A percentile compares a stretch with the other conserved stretches of the same genome.
Evolutionary conservation across 345 rosid genomes (phyloP).

Genomic region (Salix viminalis): DNA sequence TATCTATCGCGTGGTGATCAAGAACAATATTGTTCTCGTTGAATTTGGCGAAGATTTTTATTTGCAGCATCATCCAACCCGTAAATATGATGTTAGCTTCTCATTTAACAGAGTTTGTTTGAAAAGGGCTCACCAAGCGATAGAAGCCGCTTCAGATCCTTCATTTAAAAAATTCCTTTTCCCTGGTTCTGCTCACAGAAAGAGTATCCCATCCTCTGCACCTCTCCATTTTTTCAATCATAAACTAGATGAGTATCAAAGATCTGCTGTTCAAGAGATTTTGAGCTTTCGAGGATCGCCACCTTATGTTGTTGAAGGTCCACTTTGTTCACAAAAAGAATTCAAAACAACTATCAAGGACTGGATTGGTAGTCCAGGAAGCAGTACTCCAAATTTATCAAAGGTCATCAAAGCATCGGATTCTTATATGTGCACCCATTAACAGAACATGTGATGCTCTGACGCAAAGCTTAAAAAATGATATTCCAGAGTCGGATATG

Average conservation of each 20-base stretch:
- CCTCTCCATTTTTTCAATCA: not conserved
- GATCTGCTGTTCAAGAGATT: conserved; percentile 18
- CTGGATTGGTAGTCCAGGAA: conserved; percentile 24
- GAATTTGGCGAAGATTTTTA: conserved; percentile 37
- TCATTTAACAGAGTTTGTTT: conserved; percentile 42
- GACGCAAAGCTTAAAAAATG: conserved; percentile 24
- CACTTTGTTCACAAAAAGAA: not conserved
- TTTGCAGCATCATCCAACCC: conserved; percentile 20
- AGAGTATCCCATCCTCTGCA: not conserved
- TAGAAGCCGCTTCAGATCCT: conserved; percentile 29
- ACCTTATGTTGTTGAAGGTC: conserved; percentile 34
- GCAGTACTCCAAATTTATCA: conserved; percentile 23
- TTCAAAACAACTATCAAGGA: conserved; percentile 13
- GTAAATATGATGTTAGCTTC: conserved; percentile 36
- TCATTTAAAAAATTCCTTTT: conserved; percentile 24
- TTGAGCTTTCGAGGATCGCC: conserved; percentile 18
- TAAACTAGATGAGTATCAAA: conserved; percentile 12
- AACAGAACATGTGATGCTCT: conserved; percentile 35
- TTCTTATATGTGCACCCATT: conserved; percentile 33
- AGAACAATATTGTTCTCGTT: conserved; percentile 19
- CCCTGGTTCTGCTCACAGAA: conserved; percentile 14
- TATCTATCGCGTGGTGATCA: conserved; percentile 24
- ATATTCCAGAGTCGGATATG: conserved; percentile 18
- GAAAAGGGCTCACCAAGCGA: conserved; percentile 40
- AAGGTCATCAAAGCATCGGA: conserved; percentile 1